Conservation (phyloP, 2,329 filamentous ascomycete genomes). For the Penicillium sp. region DNA sequence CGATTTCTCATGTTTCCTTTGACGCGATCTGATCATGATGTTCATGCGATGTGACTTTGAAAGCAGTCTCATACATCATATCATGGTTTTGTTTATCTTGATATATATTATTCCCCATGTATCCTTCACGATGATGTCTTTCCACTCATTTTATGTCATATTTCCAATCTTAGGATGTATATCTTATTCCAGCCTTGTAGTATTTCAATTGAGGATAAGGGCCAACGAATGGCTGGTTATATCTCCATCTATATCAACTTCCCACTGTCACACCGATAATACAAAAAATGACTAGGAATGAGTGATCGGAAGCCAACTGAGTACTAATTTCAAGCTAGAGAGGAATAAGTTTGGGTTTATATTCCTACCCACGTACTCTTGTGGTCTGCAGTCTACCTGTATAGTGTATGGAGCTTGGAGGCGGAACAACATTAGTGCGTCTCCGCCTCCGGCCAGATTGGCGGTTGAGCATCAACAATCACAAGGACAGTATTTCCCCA, state of each 20-base stretch:
- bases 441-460: constrained; percentile 26
- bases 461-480: constrained; percentile 24
- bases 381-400: neutral
- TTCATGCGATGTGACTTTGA: constrained; percentile 1
- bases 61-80: constrained; percentile 1
- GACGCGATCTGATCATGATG: constrained; percentile 12
- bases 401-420: neutral
- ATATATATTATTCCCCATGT: constrained; percentile 10
- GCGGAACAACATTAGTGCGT: constrained; percentile 26
- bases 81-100: neutral
- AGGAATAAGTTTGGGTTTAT: neutral
- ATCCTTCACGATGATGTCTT: constrained; percentile 4
- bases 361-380: neutral
- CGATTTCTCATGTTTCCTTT: constrained; percentile 11
- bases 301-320: neutral
- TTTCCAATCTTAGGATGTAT: neutral
- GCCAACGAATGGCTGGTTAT: neutral
- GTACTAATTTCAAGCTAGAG: neutral
- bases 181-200: neutral
- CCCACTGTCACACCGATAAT: too few relatives aligned
- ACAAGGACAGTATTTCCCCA: constrained; percentile 1
- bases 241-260: neutral
- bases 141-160: neutral
- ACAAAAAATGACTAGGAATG: too few relatives aligned
- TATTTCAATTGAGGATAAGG: neutral